Evolutionary conservation across 176 grass and related monocot species (phyloP).

Genomic region (Carex myosuroides): DNA sequence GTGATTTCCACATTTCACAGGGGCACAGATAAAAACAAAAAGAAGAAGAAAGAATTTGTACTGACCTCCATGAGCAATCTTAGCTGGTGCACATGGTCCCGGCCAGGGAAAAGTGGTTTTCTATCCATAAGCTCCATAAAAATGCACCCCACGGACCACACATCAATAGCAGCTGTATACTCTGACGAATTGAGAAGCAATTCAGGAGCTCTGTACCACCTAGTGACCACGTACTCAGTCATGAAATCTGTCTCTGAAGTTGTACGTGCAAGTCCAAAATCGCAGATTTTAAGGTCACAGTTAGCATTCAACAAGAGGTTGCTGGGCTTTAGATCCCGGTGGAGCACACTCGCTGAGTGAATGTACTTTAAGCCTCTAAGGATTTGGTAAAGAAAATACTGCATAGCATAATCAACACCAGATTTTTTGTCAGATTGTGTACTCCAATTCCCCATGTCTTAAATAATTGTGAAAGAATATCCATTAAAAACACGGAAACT

Average conservation of each 20-base stretch:
- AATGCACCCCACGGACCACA: slow-evolving; percentile 99
- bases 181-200: slow-evolving; percentile 92
- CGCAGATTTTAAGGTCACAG: slow-evolving; percentile 97
- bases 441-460: neutral
- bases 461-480: neutral
- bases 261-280: slow-evolving; percentile 98
- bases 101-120: slow-evolving; percentile 89
- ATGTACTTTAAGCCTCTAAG: slow-evolving; percentile 98
- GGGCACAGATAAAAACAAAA: neutral
- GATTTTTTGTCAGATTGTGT: neutral
- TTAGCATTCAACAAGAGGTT: slow-evolving; percentile 99
- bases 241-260: slow-evolving; percentile 99
- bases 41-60: slow-evolving; percentile 1
- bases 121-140: slow-evolving; percentile 99
- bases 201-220: slow-evolving; percentile 97
- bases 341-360: slow-evolving; percentile 98
- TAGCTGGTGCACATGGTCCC: slow-evolving; percentile 97
- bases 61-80: slow-evolving; percentile 89
- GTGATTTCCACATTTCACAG: neutral
- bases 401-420: slow-evolving; percentile 29
- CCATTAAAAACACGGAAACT: neutral
- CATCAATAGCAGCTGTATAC: slow-evolving; percentile 96
- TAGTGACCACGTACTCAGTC: slow-evolving; percentile 99
- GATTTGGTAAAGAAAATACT: slow-evolving; percentile 99
- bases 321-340: slow-evolving; percentile 97